phyloP scores from a whole-genome alignment of 805 yeast genomes.

The Starmerella apicola region DNA sequence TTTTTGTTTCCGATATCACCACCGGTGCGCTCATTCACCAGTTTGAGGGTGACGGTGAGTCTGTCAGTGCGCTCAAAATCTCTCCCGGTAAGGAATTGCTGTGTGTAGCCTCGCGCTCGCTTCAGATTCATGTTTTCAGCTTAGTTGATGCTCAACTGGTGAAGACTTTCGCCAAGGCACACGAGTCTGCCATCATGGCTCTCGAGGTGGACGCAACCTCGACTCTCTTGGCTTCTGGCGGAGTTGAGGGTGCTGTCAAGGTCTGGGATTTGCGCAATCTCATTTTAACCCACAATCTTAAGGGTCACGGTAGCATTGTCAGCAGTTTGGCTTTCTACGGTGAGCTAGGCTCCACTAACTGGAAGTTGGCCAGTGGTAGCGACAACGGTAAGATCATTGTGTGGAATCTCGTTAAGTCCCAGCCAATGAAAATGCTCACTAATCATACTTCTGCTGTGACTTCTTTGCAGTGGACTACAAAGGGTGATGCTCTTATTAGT shows the following conservation, averaged over 20 bases:
- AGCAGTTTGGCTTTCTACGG: constrained; percentile 70
- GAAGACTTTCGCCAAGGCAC: constrained; percentile 29
- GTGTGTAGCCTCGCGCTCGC: constrained; percentile 71
- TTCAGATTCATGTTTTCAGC: constrained; percentile 58
- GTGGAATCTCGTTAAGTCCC: constrained; percentile 61
- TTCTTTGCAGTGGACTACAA: constrained; percentile 53
- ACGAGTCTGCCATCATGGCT: constrained; percentile 67
- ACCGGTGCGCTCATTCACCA: constrained; percentile 47
- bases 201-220: constrained; percentile 68
- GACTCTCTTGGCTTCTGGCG: constrained; percentile 81
- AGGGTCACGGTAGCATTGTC: constrained; percentile 87
- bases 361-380: constrained; percentile 71
- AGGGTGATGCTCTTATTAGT: constrained; percentile 47
- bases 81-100: constrained; percentile 64
- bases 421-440: constrained; percentile 44
- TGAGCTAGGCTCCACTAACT: constrained; percentile 42
- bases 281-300: constrained; percentile 73
- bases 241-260: constrained; percentile 82
- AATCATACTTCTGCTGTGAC: constrained; percentile 82
- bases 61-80: constrained; percentile 58
- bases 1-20: constrained; percentile 51
- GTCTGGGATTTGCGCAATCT: constrained; percentile 90
- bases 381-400: constrained; percentile 44
- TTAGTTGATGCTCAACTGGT: constrained; percentile 6
- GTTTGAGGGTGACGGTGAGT: constrained; percentile 76